Conservation (phyloP, 2,329 filamentous ascomycete species). For the Alternaria sp. region DNA sequence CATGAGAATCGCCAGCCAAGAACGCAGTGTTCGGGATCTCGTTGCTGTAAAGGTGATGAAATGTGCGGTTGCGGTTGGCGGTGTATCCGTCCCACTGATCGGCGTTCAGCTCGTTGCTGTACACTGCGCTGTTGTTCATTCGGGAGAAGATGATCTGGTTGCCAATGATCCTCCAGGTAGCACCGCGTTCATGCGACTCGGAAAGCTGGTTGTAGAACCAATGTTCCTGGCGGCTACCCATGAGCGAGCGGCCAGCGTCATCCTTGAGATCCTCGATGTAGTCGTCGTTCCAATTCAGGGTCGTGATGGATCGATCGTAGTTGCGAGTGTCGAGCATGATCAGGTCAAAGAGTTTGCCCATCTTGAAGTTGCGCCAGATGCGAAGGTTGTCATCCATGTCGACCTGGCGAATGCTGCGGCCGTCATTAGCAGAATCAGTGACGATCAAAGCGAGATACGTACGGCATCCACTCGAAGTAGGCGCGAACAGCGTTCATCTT, state of each 20-base stretch:
- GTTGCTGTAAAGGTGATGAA: constrained; percentile 68
- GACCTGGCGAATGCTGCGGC: constrained; percentile 49
- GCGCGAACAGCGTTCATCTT: constrained; percentile 57
- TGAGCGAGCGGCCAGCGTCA: constrained; percentile 69
- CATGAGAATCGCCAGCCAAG: constrained; percentile 72
- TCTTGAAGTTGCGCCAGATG: constrained; percentile 50
- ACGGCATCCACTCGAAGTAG: constrained; percentile 55
- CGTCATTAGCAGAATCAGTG: constrained; percentile 51
- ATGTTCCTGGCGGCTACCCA: constrained; percentile 73
- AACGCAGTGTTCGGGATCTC: constrained; percentile 74
- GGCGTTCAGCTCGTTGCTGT: constrained; percentile 49
- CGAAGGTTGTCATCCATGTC: constrained; percentile 54
- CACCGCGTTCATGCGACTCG: constrained; percentile 63
- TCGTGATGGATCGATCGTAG: constrained; percentile 47
- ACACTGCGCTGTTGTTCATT: constrained; percentile 33
- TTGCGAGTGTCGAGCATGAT: constrained; percentile 52
- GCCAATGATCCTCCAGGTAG: constrained; percentile 72
- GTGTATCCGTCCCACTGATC: constrained; percentile 69
- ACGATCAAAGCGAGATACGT: constrained; percentile 29
- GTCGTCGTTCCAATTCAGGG: constrained; percentile 57
- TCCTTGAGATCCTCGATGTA: constrained; percentile 67
- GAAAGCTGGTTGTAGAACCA: constrained; percentile 62
- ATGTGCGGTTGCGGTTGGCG: constrained; percentile 72
- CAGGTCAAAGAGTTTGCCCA: constrained; percentile 50
- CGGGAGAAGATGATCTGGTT: constrained; percentile 62